These are phyloP conservation scores for Metarhizium anisopliae DNA, from an alignment of 2,329 filamentous ascomycete genomes.

Conservation along the genomic window DNA sequence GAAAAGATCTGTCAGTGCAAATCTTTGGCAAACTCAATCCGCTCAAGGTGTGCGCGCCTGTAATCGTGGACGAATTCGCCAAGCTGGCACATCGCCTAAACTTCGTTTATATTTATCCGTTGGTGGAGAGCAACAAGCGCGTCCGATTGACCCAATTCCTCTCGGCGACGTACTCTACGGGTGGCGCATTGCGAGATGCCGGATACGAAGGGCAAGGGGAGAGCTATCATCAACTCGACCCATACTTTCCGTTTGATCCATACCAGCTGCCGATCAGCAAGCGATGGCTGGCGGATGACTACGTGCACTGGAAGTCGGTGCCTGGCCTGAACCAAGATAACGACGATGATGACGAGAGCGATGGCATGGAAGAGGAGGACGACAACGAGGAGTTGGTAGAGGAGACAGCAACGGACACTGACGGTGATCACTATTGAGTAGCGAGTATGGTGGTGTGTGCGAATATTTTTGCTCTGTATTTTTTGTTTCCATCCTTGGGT, in stretches of 20 bases:
- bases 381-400: conserved; percentile 33
- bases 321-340: conserved; percentile 56
- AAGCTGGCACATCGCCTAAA: conserved; percentile 76
- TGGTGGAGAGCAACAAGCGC: conserved; percentile 88
- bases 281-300: conserved; percentile 78
- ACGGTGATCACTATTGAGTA: conserved; percentile 28
- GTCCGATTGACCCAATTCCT: conserved; percentile 68
- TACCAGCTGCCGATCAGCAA: conserved; percentile 84
- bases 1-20: conserved; percentile 64
- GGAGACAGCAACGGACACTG: conserved; percentile 41
- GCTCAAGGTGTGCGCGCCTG: conserved; percentile 84
- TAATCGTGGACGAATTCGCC: conserved; percentile 87
- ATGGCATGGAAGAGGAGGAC: conserved; percentile 38
- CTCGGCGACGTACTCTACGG: conserved; percentile 44
- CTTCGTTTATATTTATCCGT: conserved; percentile 81
- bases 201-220: conserved; percentile 52
- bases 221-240: conserved; percentile 75
- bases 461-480: conserved; percentile 10
- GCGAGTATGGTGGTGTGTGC: conserved; percentile 5
- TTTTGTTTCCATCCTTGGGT: not conserved
- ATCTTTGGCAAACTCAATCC: conserved; percentile 89
- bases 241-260: conserved; percentile 96
- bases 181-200: conserved; percentile 43
- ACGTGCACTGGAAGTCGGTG: conserved; percentile 70
- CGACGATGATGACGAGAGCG: conserved; percentile 44